Base-by-base conservation (phyloP, 495 filamentous ascomycete species). In the Terfezia boudieri region DNA sequence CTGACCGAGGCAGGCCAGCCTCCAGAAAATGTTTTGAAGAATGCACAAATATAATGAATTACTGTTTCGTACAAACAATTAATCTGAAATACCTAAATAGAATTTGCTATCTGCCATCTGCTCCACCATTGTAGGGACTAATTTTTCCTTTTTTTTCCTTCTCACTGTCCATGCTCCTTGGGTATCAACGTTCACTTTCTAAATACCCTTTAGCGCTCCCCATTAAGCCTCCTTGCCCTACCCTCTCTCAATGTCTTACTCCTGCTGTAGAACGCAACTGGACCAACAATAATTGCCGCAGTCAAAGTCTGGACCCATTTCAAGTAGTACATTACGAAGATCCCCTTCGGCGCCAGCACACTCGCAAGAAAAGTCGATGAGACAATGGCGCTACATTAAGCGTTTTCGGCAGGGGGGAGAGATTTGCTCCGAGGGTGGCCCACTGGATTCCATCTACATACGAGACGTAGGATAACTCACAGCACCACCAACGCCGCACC, bases 301-400 rank as follows among this genome's bases (percentile, higher is more conserved):
- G 87, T 87, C 41, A 98, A 74, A 32, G 76, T 76, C 71, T 93
- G 82, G 75, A 96, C 94, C 90, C 89, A 96, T 59, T 70, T 81
- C 36, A 75, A 83, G 66, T 95, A 98, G 73, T 98, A 98, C 66
- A 94, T 67, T 74, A 87, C 87, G 71, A 96, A 96, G 59, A 94
- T 77, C 8, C 76, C 83, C 68, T 98, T 89, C 71, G 96, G 79
- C 12, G 79, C 76, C 26, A 94, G 37, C 56, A 98, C 77, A 9
- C 85, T 90, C 43, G 79, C 81, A 57, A 89, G 80, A 69, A 95
- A 94, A 48, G 82, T 62, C 43, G 76, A 63, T 96, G 86, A 9
- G 86, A 76, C 20, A 94, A 56, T 48, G 88, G 87, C 7, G 84
- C 82, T 20, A 71, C 71, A 51, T 75, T 67, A 50, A 93, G 67